These are phyloP conservation scores for Cercospora brassicicola DNA, from an alignment of 2,329 filamentous ascomycete genomes.

Conservation along the genomic window DNA sequence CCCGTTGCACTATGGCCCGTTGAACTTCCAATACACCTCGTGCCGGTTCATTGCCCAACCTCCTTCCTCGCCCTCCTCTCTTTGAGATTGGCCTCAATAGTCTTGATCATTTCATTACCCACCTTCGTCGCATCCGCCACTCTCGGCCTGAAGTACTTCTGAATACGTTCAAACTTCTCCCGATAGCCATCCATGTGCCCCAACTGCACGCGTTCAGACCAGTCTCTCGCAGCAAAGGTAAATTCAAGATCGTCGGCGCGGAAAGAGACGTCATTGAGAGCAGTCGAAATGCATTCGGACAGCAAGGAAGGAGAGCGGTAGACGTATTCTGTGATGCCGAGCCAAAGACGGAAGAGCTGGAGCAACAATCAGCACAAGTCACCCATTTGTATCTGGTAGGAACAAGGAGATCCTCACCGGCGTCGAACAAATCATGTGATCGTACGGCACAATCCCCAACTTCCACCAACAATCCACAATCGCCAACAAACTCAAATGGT, in stretches of 20 bases:
- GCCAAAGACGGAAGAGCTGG: conserved; percentile 85
- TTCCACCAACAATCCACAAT: conserved; percentile 99
- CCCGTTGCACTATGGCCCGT: no score
- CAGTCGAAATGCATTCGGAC: conserved; percentile 76
- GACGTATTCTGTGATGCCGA: conserved; percentile 94
- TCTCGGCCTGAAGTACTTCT: conserved; percentile 84
- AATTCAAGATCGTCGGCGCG: conserved; percentile 96
- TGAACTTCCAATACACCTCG: no score
- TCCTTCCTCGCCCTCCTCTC: conserved; percentile 18
- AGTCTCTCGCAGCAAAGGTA: conserved; percentile 91
- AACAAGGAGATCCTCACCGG: conserved; percentile 46
- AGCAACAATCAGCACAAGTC: background rate
- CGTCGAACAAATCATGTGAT: conserved; percentile 99
- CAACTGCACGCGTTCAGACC: conserved; percentile 89
- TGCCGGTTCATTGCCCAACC: no score
- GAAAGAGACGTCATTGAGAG: conserved; percentile 86
- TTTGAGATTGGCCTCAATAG: conserved; percentile 76
- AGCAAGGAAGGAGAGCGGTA: conserved; percentile 81
- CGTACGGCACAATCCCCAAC: conserved; percentile 89
- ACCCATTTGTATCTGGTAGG: no score
- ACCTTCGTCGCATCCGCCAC: conserved; percentile 84
- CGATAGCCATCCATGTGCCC: conserved; percentile 92
- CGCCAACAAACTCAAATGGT: conserved; percentile 86
- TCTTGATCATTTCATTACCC: conserved; percentile 96
- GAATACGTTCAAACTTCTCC: conserved; percentile 86